phyloP scores from a whole-genome alignment of 2,329 filamentous ascomycete genomes.

The Neofusicoccum parvum region DNA sequence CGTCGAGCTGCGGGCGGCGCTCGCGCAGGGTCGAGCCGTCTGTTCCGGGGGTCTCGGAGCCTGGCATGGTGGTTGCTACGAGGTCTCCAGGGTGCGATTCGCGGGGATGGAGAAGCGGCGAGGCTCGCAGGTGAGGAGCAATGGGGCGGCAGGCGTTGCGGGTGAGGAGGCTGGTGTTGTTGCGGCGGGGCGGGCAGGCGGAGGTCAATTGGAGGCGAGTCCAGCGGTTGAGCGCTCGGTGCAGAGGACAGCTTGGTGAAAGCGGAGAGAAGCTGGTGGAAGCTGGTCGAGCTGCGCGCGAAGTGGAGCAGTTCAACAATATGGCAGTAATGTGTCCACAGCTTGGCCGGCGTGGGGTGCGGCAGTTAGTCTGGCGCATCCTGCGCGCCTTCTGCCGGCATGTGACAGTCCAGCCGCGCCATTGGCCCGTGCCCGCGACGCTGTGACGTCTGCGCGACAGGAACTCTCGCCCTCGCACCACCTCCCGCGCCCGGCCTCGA shows the following conservation, averaged over 20 bases:
- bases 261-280: neutral
- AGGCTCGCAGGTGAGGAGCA: neutral
- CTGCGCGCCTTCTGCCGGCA: neutral
- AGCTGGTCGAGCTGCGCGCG: neutral
- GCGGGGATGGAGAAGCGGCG: neutral
- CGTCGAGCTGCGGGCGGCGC: neutral
- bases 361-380: no score
- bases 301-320: neutral
- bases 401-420: neutral
- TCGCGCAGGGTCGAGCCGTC: constrained; percentile 5
- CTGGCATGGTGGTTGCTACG: constrained; percentile 4
- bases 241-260: neutral
- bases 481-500: neutral
- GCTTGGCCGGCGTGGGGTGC: neutral
- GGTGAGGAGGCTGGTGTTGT: neutral
- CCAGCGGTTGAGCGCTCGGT: neutral
- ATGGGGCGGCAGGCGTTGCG: neutral
- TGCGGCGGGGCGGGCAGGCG: neutral
- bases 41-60: constrained; percentile 20
- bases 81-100: neutral
- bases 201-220: neutral
- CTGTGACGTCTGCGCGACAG: neutral
- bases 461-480: neutral
- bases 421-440: neutral
- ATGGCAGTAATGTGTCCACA: neutral